Evolutionary conservation across 768 basidiomycete genomes (phyloP), one percentile per base, ranked within the genome.

Genomic region (Suillus hirtellus): DNA sequence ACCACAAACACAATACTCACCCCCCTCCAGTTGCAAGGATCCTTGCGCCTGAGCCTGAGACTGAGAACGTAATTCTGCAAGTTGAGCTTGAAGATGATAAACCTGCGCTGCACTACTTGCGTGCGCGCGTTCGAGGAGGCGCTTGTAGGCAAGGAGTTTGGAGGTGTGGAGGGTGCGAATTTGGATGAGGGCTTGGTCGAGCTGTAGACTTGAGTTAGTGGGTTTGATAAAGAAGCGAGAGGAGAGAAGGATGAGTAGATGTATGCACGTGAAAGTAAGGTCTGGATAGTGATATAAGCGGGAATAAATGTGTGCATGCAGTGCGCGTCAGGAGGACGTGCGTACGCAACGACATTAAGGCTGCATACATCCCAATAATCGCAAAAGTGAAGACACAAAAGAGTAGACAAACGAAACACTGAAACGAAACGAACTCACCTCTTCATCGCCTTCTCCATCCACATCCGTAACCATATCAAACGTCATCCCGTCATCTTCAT

Each of bases 31-130:
- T 66, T 68, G 55, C 73, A 74, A 64, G 64, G 68, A 67, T 10
- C 19, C 52, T 53, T 49, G 47, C 2, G 47, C 21, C 47, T 74
- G 66, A 21, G 69, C 66, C 40, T 77, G 75, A 27, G 73, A 76
- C 56, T 82, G 81, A 14, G 78, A 75, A 49, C 89, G 85, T 37
- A 94, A 78, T 34, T 91, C 78, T 14, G 86, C 80, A 3, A 93
- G 79, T 70, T 95, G 91, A 2, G 92, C 92, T 75, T 94, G 92
- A 1, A 95, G 78, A 0, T 93, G 92, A 69, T 95, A 92, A 2
- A 94, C 78, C 69, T 95, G 93, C 1, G 92, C 88, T 0, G 92
- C 90, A 1, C 89, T 82, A 10, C 87, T 86, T 2, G 89, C 86
- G 68, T 95, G 93, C 0, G 91, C 83, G 46, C 89, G 88, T 67